Percentiles rank a stretch among this genome's conserved stretches.
Evolutionary conservation across 2,329 filamentous ascomycete species (phyloP).

Genomic region (Fusarium robinianum): DNA sequence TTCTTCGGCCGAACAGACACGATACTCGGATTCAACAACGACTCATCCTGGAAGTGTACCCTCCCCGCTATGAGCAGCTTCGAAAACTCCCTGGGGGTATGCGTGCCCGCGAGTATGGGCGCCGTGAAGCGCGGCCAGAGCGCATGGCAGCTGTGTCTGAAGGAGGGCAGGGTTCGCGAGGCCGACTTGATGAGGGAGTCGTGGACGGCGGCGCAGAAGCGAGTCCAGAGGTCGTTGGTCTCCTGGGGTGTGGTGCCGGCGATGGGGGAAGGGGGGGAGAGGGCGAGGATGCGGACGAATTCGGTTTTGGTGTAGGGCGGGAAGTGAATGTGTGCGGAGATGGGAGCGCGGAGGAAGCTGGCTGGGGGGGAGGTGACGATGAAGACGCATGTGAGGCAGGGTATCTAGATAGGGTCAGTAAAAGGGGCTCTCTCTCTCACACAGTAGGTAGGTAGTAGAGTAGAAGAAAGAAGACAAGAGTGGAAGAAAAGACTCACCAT

Average conservation of each 20-base stretch:
- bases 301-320: conserved; percentile 82
- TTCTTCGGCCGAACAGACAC: conserved; percentile 41
- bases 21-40: conserved; percentile 69
- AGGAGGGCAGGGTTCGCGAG: conserved; percentile 75
- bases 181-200: conserved; percentile 83
- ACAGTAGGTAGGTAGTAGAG: conserved; percentile 1
- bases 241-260: conserved; percentile 57
- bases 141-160: conserved; percentile 69
- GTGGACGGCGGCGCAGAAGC: conserved; percentile 83
- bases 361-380: conserved; percentile 74
- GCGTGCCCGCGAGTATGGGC: conserved; percentile 75
- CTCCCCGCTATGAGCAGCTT: conserved; percentile 75
- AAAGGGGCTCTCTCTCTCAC: too few species aligned
- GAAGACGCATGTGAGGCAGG: conserved; percentile 75
- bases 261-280: conserved; percentile 49
- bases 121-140: conserved; percentile 86
- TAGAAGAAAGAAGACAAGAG: conserved; percentile 11
- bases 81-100: conserved; percentile 79
- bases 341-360: conserved; percentile 69
- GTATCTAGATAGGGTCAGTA: conserved; percentile 61
- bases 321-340: conserved; percentile 79
- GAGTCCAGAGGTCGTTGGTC: conserved; percentile 73
- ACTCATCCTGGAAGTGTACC: conserved; percentile 72
- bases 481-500: conserved; percentile 58
- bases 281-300: conserved; percentile 75